Conservation (phyloP, 2,329 filamentous ascomycete genomes). For the Talaromyces piceae region DNA sequence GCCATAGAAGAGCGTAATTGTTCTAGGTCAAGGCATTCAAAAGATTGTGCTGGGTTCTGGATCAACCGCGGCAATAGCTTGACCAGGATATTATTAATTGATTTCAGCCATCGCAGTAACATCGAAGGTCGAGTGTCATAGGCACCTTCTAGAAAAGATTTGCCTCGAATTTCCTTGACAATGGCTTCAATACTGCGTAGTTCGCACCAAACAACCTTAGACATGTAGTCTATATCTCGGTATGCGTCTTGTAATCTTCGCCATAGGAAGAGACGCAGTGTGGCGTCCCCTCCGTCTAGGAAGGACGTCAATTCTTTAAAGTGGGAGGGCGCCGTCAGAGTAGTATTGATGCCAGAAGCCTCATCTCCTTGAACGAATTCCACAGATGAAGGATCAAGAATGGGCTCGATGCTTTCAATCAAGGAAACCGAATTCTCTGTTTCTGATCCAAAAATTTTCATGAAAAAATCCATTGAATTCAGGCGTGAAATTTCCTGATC, state of each 20-base stretch:
- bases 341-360: constrained; percentile 14
- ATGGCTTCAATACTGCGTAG: constrained; percentile 81
- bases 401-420: constrained; percentile 87
- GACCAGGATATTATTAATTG: constrained; percentile 67
- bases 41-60: constrained; percentile 57
- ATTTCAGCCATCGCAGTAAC: constrained; percentile 69
- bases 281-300: constrained; percentile 70
- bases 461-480: constrained; percentile 94
- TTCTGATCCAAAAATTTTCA: constrained; percentile 78
- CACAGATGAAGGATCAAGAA: constrained; percentile 60
- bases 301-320: constrained; percentile 79
- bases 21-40: constrained; percentile 75
- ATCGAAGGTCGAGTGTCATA: constrained; percentile 60
- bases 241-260: constrained; percentile 86
- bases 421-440: constrained; percentile 72
- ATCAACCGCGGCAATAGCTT: constrained; percentile 63
- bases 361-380: constrained; percentile 18
- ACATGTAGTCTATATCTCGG: constrained; percentile 70
- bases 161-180: constrained; percentile 58
- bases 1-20: constrained; percentile 67
- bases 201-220: constrained; percentile 82
- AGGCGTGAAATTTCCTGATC: constrained; percentile 87
- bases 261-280: constrained; percentile 82
- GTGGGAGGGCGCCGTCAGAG: constrained; percentile 42
- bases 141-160: constrained; percentile 49